Conservation (phyloP, 1,139 yeast species). For the Candida freyschussii region DNA sequence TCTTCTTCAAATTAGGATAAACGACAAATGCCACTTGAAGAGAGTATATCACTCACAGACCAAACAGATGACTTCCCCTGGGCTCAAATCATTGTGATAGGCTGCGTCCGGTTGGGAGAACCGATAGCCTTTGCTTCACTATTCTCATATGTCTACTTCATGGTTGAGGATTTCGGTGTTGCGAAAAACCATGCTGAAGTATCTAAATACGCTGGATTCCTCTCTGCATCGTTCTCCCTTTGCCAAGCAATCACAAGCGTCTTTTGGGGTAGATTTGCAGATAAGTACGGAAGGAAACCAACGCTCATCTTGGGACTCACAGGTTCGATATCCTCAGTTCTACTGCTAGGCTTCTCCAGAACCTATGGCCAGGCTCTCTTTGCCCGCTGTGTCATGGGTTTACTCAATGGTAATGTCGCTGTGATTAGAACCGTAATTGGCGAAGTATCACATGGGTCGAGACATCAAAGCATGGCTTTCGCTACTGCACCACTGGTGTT, state of each 20-base stretch:
- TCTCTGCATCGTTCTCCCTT: slow-evolving; percentile 50
- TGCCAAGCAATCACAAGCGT: slow-evolving; percentile 50
- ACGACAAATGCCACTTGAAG: too few species aligned
- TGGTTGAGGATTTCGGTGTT: slow-evolving; percentile 53
- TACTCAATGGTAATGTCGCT: slow-evolving; percentile 56
- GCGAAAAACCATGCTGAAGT: slow-evolving; percentile 47
- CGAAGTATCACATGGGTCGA: slow-evolving; percentile 48
- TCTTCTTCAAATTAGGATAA: too few species aligned
- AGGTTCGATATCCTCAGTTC: slow-evolving; percentile 44
- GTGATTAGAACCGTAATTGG: slow-evolving; percentile 57
- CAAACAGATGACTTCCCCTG: slow-evolving; percentile 37
- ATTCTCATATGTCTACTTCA: slow-evolving; percentile 59
- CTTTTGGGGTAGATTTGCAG: slow-evolving; percentile 54
- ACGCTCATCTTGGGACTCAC: slow-evolving; percentile 44
- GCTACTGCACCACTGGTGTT: slow-evolving; percentile 53
- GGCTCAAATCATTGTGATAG: slow-evolving; percentile 10
- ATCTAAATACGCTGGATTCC: slow-evolving; percentile 52
- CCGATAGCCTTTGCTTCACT: slow-evolving; percentile 59
- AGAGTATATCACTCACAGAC: slow-evolving; percentile 12
- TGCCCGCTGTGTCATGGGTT: slow-evolving; percentile 49
- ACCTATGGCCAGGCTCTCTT: slow-evolving; percentile 45
- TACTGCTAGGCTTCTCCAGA: slow-evolving; percentile 48
- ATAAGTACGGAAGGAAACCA: slow-evolving; percentile 25
- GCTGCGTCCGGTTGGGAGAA: slow-evolving; percentile 48
- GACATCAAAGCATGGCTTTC: slow-evolving; percentile 57